phyloP scores from a whole-genome alignment of 2,329 filamentous ascomycete genomes.

The Colletotrichum lentis region DNA sequence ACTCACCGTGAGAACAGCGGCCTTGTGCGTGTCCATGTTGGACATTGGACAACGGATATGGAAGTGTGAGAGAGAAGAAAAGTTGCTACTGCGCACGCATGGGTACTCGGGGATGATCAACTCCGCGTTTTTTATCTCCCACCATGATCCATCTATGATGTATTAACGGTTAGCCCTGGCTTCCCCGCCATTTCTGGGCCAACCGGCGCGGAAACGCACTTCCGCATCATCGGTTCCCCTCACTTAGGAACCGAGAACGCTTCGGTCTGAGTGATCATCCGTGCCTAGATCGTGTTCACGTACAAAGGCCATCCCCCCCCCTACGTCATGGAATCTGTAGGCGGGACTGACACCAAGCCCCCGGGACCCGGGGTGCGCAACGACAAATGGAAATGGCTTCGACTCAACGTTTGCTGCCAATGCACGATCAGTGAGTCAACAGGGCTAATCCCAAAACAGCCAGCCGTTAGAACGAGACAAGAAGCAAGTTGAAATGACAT shows the following conservation, averaged over 20 bases:
- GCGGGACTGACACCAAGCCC: not conserved
- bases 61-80: not conserved
- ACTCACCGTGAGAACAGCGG: conserved; percentile 3
- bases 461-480: too few relatives aligned
- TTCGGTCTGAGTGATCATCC: not conserved
- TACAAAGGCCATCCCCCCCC: not conserved
- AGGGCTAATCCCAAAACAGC: too few relatives aligned
- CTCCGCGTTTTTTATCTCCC: too few relatives aligned
- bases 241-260: not conserved
- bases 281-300: not conserved
- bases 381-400: too few relatives aligned
- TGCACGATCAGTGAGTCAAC: too few relatives aligned
- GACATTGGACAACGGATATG: too few relatives aligned
- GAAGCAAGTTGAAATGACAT: too few relatives aligned
- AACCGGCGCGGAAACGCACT: not conserved
- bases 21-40: conserved; percentile 6
- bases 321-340: not conserved
- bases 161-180: not conserved
- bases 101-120: not conserved
- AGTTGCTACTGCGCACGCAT: not conserved
- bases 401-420: too few relatives aligned
- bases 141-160: not conserved
- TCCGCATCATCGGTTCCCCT: not conserved
- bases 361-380: not conserved
- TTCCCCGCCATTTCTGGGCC: not conserved